Evolutionary conservation across 352 stramenopile genomes (phyloP).

Genomic region (Pythium aristosporum): DNA sequence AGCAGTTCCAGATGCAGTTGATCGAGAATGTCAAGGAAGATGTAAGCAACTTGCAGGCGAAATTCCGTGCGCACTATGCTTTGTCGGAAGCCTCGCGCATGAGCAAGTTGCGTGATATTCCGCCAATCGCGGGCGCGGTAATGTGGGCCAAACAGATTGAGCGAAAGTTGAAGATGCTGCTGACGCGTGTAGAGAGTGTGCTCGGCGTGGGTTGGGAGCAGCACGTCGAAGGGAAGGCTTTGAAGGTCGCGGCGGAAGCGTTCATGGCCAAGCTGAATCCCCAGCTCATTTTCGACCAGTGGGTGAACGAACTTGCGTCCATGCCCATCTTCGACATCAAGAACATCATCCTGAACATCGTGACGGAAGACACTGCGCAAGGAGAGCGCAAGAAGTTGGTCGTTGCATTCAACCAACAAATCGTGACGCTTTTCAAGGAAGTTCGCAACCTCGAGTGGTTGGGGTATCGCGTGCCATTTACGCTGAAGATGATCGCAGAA

Average conservation of each 20-base stretch:
- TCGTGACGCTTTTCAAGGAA: conserved; percentile 98
- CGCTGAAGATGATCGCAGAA: conserved; percentile 93
- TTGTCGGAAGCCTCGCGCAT: conserved; percentile 94
- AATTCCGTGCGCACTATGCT: conserved; percentile 94
- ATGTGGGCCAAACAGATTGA: conserved; percentile 99
- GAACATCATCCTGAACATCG: conserved; percentile 90
- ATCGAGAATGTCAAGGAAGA: conserved; percentile 98
- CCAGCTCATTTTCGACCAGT: conserved; percentile 94
- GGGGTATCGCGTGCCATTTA: conserved; percentile 96
- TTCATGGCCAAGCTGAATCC: conserved; percentile 88
- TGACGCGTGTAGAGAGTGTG: conserved; percentile 96
- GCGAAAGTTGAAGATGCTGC: conserved; percentile 96
- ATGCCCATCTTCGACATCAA: conserved; percentile 91
- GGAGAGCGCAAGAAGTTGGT: conserved; percentile 78
- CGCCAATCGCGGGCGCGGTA: conserved; percentile 97
- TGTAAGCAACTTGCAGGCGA: conserved; percentile 95
- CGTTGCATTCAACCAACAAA: conserved; percentile 97
- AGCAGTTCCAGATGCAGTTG: conserved; percentile 99
- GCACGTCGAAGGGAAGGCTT: conserved; percentile 94
- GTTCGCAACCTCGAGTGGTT: conserved; percentile 98
- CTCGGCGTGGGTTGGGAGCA: conserved; percentile 97
- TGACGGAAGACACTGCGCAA: conserved; percentile 72
- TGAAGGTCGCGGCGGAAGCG: conserved; percentile 90
- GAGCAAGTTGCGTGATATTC: conserved; percentile 96
- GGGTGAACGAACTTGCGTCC: conserved; percentile 91